These are phyloP conservation scores for Bisporella sp. DNA, from an alignment of 2,329 filamentous ascomycete genomes.

Conservation along the genomic window DNA sequence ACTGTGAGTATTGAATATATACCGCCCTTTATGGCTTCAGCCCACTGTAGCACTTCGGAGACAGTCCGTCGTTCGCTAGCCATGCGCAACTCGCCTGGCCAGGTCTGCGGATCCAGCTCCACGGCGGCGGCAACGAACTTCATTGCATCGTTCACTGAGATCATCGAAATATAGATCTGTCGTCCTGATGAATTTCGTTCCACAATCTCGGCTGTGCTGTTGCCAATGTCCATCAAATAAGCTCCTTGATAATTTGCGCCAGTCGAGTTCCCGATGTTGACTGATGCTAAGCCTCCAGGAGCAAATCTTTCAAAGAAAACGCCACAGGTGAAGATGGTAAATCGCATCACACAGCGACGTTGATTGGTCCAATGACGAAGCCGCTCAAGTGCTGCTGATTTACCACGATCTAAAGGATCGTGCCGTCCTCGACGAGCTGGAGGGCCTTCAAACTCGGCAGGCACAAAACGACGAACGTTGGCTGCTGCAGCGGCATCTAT, in stretches of 20 bases:
- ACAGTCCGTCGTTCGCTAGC: constrained; percentile 59
- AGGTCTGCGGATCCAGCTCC: constrained; percentile 50
- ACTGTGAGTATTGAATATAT: constrained; percentile 14
- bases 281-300: constrained; percentile 54
- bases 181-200: constrained; percentile 43
- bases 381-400: constrained; percentile 46
- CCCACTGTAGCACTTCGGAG: constrained; percentile 48
- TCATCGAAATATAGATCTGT: constrained; percentile 55
- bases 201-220: constrained; percentile 52
- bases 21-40: constrained; percentile 42
- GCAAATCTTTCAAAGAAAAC: constrained; percentile 71
- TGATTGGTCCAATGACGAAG: constrained; percentile 46
- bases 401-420: constrained; percentile 56
- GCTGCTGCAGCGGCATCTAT: constrained; percentile 63
- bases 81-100: constrained; percentile 65
- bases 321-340: constrained; percentile 67
- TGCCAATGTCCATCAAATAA: constrained; percentile 58
- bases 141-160: constrained; percentile 62
- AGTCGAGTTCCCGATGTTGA: constrained; percentile 51
- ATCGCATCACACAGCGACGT: constrained; percentile 48
- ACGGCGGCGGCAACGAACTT: constrained; percentile 65
- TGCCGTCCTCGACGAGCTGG: constrained; percentile 44
- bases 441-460: constrained; percentile 68
- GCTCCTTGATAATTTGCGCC: constrained; percentile 49
- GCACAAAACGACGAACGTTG: constrained; percentile 62